These are phyloP conservation scores for Candida parachauliodes DNA, from an alignment of 805 yeast species.

Conservation along the genomic window DNA sequence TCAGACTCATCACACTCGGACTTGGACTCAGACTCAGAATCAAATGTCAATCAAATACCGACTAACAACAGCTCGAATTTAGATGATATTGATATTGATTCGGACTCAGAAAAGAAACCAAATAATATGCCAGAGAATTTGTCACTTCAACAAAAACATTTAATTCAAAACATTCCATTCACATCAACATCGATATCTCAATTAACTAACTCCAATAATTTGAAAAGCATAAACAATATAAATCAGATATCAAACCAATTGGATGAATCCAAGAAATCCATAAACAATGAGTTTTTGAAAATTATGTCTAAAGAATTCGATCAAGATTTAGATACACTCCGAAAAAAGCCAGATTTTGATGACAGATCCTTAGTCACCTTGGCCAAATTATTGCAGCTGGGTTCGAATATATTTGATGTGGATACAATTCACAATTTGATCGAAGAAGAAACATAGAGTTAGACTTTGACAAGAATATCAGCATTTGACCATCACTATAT, in stretches of 20 bases:
- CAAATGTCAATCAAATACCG: not conserved
- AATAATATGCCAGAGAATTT: slow-evolving; percentile 17
- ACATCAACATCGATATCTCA: slow-evolving; percentile 21
- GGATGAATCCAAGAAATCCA: slow-evolving; percentile 26
- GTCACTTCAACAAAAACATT: slow-evolving; percentile 15
- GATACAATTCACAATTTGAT: slow-evolving; percentile 42
- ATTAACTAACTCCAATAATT: slow-evolving; percentile 10
- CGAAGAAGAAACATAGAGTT: not conserved
- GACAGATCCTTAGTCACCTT: slow-evolving; percentile 52
- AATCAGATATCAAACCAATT: not conserved
- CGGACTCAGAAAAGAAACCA: slow-evolving; percentile 18
- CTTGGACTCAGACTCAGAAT: slow-evolving; percentile 16
- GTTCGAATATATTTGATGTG: slow-evolving; percentile 56
- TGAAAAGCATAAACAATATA: slow-evolving; percentile 16
- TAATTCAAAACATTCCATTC: slow-evolving; percentile 21
- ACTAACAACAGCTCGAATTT: slow-evolving; percentile 13
- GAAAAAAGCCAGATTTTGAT: slow-evolving; percentile 61
- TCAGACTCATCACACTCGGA: slow-evolving; percentile 27
- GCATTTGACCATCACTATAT: too few species aligned
- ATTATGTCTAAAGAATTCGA: slow-evolving; percentile 57
- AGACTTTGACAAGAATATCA: not conserved
- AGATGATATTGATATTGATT: slow-evolving; percentile 29
- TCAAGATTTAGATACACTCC: slow-evolving; percentile 56
- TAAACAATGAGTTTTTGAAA: slow-evolving; percentile 50
- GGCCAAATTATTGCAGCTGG: slow-evolving; percentile 57